Evolutionary conservation across 805 yeast genomes (phyloP).

Genomic region (Teunomyces cretensis): DNA sequence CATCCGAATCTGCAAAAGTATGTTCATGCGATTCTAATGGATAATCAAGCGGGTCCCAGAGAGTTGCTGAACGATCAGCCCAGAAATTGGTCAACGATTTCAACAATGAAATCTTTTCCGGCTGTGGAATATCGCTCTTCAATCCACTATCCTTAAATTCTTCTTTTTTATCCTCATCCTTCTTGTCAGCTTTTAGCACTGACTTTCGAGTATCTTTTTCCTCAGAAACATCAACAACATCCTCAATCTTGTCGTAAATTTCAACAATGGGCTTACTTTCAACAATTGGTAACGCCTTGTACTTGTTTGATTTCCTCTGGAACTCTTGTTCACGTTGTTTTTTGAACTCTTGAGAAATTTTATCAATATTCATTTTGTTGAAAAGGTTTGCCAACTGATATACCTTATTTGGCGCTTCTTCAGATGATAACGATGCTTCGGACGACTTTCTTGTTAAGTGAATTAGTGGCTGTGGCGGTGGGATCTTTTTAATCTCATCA

Average conservation of each 20-base stretch:
- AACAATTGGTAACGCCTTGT: conserved; percentile 68
- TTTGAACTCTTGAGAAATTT: conserved; percentile 81
- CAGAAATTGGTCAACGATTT: conserved; percentile 87
- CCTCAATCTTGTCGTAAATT: conserved; percentile 82
- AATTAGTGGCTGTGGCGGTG: conserved; percentile 15
- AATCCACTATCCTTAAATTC: conserved; percentile 6
- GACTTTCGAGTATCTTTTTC: conserved; percentile 11
- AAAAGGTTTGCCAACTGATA: conserved; percentile 64
- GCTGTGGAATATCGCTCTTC: conserved; percentile 35
- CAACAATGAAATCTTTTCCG: conserved; percentile 74
- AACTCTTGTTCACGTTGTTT: conserved; percentile 81
- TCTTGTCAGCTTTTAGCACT: conserved; percentile 2
- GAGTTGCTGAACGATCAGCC: conserved; percentile 95
- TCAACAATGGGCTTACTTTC: conserved; percentile 87
- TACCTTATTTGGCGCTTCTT: conserved; percentile 39
- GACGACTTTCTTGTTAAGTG: conserved; percentile 11
- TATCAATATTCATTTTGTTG: conserved; percentile 76
- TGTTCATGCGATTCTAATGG: conserved; percentile 83
- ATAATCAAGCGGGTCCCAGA: conserved; percentile 90
- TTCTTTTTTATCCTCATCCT: neutral
- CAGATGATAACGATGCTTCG: neutral
- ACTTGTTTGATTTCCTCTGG: conserved; percentile 55
- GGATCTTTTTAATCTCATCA: conserved; percentile 9
- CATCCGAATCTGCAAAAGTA: conserved; percentile 89
- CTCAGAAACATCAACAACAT: conserved; percentile 64